Conservation (phyloP, 148 eudicot species). For the Polygonum maritimum region DNA sequence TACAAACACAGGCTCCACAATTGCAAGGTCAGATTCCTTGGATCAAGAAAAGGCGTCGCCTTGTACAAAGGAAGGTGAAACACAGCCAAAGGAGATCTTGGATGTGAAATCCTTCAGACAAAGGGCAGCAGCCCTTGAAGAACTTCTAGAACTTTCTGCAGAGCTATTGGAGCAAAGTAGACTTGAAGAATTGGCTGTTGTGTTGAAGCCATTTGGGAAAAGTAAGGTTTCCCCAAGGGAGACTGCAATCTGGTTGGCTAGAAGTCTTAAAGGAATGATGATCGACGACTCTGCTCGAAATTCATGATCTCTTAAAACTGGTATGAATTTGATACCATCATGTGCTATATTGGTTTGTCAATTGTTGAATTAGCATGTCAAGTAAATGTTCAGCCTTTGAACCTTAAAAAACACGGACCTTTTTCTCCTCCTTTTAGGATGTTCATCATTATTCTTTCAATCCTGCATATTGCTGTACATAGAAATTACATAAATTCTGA, state of each 20-base stretch:
- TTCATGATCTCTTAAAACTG: conserved; percentile 23
- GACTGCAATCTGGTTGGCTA: conserved; percentile 92
- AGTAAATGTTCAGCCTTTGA: not conserved
- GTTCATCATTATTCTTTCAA: conserved; percentile 31
- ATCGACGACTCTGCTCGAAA: conserved; percentile 52
- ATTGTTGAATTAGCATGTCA: not conserved
- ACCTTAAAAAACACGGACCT: not conserved
- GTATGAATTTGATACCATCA: conserved; percentile 16
- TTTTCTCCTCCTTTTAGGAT: not conserved
- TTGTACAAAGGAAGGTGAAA: conserved; percentile 31
- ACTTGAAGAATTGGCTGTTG: conserved; percentile 80
- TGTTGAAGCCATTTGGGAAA: conserved; percentile 91
- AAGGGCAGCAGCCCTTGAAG: conserved; percentile 97
- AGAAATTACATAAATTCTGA: conserved; percentile 12
- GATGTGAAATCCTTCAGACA: conserved; percentile 92
- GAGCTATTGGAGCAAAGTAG: conserved; percentile 83
- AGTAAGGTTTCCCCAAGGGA: conserved; percentile 94
- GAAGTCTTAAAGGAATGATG: conserved; percentile 85
- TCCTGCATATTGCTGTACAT: conserved; percentile 48
- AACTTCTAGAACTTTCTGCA: conserved; percentile 82
- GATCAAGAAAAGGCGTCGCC: conserved; percentile 31
- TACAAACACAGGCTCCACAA: conserved; percentile 15
- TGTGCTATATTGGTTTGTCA: not conserved
- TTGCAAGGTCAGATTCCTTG: conserved; percentile 30
- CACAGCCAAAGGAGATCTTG: conserved; percentile 53